Evolutionary conservation across 106 monocot species (phyloP).

Genomic region (Dendrobium huoshanense): DNA sequence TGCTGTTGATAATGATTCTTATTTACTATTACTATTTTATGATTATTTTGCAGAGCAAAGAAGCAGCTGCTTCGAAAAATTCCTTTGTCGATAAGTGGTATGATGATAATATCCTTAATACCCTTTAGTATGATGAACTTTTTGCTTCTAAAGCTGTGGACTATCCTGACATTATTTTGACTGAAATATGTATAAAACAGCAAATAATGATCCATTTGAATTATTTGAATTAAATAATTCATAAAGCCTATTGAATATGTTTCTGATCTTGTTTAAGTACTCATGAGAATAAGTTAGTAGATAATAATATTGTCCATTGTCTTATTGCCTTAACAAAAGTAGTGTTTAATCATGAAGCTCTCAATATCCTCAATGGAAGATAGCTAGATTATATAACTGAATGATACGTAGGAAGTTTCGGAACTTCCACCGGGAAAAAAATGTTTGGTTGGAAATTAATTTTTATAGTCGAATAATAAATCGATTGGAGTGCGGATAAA

Average conservation of each 20-base stretch:
- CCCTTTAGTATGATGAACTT: background rate
- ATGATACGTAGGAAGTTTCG: too few relatives aligned
- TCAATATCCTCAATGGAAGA: too few relatives aligned
- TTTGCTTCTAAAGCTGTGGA: background rate
- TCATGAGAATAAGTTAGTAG: background rate
- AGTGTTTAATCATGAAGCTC: too few relatives aligned
- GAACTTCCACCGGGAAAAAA: too few relatives aligned
- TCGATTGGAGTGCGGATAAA: too few relatives aligned
- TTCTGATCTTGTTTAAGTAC: background rate
- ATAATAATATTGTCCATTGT: too few relatives aligned
- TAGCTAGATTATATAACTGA: too few relatives aligned
- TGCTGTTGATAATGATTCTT: background rate
- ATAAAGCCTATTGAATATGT: background rate
- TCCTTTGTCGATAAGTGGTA: slow-evolving; percentile 9
- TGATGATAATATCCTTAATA: background rate
- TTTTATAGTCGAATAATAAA: too few relatives aligned
- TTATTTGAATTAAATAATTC: background rate
- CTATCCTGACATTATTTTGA: background rate
- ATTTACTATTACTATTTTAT: background rate
- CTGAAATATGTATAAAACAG: too few relatives aligned
- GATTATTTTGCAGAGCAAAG: slow-evolving; percentile 16
- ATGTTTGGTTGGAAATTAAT: too few relatives aligned
- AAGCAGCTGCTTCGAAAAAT: background rate
- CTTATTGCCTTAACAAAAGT: too few relatives aligned
- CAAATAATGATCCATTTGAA: background rate